Conservation (phyloP, 148 eudicot genomes). For the Spergularia marina region DNA sequence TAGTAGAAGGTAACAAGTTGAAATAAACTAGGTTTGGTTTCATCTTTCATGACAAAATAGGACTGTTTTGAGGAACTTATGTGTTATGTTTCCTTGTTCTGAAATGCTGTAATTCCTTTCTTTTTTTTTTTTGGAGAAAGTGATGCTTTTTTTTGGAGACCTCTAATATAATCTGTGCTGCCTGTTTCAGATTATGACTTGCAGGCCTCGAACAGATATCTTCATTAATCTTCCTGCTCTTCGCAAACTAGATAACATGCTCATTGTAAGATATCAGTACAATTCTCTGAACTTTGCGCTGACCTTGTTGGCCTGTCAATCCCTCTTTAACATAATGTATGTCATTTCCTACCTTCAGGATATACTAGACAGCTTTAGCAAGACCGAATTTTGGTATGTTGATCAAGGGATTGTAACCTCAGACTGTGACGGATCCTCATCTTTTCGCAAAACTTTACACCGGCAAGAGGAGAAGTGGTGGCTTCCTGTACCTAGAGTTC, state of each 20-base stretch:
- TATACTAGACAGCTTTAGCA: constrained; percentile 66
- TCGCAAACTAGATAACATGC: constrained; percentile 83
- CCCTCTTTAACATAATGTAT: not conserved
- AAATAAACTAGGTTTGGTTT: too few species aligned
- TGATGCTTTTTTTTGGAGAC: not conserved
- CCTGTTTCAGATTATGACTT: constrained; percentile 70
- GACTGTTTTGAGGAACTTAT: not conserved
- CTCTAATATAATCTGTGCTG: constrained; percentile 6
- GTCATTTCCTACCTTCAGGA: constrained; percentile 45
- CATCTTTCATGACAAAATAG: too few species aligned
- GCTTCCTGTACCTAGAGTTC: constrained; percentile 95
- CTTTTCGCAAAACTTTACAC: constrained; percentile 58
- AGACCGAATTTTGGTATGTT: constrained; percentile 91
- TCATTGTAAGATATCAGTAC: constrained; percentile 53
- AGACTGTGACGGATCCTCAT: constrained; percentile 69
- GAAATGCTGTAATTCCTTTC: too few species aligned
- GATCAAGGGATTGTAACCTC: constrained; percentile 78
- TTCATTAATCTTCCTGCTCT: constrained; percentile 90
- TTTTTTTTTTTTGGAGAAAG: not conserved
- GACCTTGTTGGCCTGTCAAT: not conserved
- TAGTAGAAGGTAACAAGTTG: too few species aligned
- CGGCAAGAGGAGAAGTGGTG: constrained; percentile 96
- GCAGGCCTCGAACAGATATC: constrained; percentile 76
- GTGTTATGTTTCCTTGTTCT: not conserved
- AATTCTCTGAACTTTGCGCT: not conserved